phyloP scores from a whole-genome alignment of 2,329 filamentous ascomycete species.

The Colletotrichum tanaceti region DNA sequence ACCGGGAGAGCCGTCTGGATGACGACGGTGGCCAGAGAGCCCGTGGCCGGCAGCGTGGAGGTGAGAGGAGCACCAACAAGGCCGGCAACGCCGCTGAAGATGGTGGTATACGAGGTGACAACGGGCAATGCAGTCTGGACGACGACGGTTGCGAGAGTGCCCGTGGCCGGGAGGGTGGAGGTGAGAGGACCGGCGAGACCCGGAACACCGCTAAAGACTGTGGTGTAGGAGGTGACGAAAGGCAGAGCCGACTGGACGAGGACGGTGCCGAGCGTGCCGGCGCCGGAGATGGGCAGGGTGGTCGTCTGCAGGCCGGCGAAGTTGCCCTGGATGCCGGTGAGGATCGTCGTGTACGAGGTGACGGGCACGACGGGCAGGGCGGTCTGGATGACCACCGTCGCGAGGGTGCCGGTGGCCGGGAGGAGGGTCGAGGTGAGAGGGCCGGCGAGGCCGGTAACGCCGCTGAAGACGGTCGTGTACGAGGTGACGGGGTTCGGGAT shows the following conservation, averaged over 20 bases:
- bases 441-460: background rate
- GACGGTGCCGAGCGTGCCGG: conserved; percentile 1
- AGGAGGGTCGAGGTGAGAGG: conserved; percentile 1
- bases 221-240: background rate
- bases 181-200: background rate
- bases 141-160: background rate
- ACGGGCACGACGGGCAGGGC: background rate
- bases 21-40: background rate
- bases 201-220: background rate
- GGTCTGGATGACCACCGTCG: background rate
- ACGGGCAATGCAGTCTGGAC: background rate
- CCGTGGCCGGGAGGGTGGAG: background rate
- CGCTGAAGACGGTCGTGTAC: background rate
- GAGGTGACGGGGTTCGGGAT: conserved; percentile 4
- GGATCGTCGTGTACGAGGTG: conserved; percentile 20
- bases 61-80: background rate
- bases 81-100: background rate
- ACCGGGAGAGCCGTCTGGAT: conserved; percentile 10
- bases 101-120: background rate
- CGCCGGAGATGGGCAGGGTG: background rate
- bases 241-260: background rate
- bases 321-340: conserved; percentile 16
- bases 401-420: background rate
- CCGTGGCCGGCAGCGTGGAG: background rate
- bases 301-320: conserved; percentile 1